Evolutionary conservation across 805 yeast genomes (phyloP), one percentile per base, ranked within the genome.

Genomic region (Saturnispora dispora): DNA sequence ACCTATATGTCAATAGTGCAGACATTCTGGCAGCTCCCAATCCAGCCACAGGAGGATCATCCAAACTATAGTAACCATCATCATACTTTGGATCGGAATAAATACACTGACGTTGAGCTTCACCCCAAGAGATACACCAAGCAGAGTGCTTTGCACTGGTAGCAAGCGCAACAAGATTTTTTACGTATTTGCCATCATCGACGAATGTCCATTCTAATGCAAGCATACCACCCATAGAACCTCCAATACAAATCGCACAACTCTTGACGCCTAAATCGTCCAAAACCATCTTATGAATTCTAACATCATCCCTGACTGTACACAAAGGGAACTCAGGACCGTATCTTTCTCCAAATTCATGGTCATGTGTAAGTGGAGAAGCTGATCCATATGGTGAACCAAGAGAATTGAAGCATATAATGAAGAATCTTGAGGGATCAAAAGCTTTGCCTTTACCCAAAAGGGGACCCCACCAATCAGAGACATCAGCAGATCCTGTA

Each of bases 91-190:
- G 98, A 65, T 93, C 99, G 11, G 96, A 84, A 68, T 90, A 93
- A 28, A 93, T 88, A 56, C 96, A 82, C 65, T 93, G 99, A 60
- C 99, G 78, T 69, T 93, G 99, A 2, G 99, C 95, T 64, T 93
- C 99, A 50, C 95, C 91, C 99, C 99, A 93, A 4, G 96, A 87
- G 40, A 93, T 93, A 58, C 98, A 93, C 99, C 99, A 93, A 0
- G 99, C 99, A 2, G 95, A 85, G 43, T 90, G 95, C 62, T 95
- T 75, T 0, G 98, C 96, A 25, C 95, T 82, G 0, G 98, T 91
- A 1, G 99, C 99, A 50, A 91, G 69, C 0, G 96, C 91, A 13
- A 91, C 82, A 22, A 86, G 72, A 41, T 77, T 72, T 53, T 76
- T 76, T 33, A 93, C 95, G 63, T 79, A 93, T 1, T 72, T 64